Conservation (phyloP, 208 protist genomes). For the Trypanosoma brucei region DNA sequence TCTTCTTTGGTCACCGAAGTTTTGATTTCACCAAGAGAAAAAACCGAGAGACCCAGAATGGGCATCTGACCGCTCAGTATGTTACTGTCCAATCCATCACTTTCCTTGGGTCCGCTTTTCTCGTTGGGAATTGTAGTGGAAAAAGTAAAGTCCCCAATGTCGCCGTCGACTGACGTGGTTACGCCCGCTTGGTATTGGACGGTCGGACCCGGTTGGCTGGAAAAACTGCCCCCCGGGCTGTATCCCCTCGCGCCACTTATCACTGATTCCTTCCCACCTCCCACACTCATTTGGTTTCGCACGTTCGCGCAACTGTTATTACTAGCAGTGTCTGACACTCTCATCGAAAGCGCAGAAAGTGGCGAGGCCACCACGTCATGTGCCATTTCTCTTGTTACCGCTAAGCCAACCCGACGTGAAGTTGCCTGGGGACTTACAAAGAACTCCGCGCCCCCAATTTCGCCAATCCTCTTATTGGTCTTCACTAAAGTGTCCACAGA, state of each 20-base stretch:
- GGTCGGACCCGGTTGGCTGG: neutral
- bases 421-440: neutral
- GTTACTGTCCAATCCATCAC: neutral
- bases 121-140: neutral
- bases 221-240: neutral
- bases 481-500: neutral
- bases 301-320: neutral
- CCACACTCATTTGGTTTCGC: neutral
- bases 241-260: neutral
- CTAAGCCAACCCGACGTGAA: neutral
- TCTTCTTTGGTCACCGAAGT: too few species aligned
- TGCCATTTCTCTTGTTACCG: neutral
- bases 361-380: neutral
- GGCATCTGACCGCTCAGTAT: slow-evolving; percentile 1
- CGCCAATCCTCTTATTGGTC: neutral
- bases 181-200: neutral
- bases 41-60: slow-evolving; percentile 13
- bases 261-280: neutral
- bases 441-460: neutral
- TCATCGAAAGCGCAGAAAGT: neutral
- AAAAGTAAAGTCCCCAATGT: neutral
- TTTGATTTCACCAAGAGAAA: slow-evolving; percentile 5
- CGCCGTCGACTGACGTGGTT: neutral
- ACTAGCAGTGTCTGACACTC: neutral
- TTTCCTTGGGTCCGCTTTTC: neutral